These are phyloP conservation scores for Areca catechu DNA, from an alignment of 176 grass and related monocot species.

Conservation along the genomic window DNA sequence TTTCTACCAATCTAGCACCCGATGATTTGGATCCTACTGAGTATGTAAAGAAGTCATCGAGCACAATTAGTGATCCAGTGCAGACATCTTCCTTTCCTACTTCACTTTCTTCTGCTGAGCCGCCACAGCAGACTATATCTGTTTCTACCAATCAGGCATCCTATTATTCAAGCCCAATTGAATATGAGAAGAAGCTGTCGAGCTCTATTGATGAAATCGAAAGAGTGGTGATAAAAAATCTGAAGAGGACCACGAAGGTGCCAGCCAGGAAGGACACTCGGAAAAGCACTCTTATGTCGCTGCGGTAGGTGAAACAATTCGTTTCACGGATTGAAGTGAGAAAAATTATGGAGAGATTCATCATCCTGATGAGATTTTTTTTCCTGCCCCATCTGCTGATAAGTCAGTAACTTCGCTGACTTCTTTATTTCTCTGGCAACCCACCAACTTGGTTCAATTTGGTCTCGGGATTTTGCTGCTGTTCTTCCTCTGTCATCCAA, in stretches of 20 bases:
- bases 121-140: slow-evolving; percentile 22
- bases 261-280: slow-evolving; percentile 35
- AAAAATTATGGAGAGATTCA: too few relatives aligned
- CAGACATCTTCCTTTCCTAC: slow-evolving; percentile 14
- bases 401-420: too few relatives aligned
- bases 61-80: slow-evolving; percentile 16
- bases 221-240: slow-evolving; percentile 36
- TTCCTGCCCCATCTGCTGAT: too few relatives aligned
- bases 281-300: slow-evolving; percentile 50
- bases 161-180: neutral
- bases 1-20: slow-evolving; percentile 11
- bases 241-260: slow-evolving; percentile 30
- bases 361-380: too few relatives aligned
- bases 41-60: slow-evolving; percentile 37
- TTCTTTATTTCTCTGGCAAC: too few relatives aligned
- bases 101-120: slow-evolving; percentile 4
- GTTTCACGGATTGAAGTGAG: neutral
- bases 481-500: too few relatives aligned
- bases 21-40: neutral
- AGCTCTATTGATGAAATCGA: slow-evolving; percentile 65
- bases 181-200: slow-evolving; percentile 39
- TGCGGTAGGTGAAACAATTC: slow-evolving; percentile 43
- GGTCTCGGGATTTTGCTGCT: too few relatives aligned
- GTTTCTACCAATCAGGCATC: slow-evolving; percentile 14
- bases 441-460: too few relatives aligned